phyloP scores from a whole-genome alignment of 2,329 filamentous ascomycete species.

The Exophiala viscosa region DNA sequence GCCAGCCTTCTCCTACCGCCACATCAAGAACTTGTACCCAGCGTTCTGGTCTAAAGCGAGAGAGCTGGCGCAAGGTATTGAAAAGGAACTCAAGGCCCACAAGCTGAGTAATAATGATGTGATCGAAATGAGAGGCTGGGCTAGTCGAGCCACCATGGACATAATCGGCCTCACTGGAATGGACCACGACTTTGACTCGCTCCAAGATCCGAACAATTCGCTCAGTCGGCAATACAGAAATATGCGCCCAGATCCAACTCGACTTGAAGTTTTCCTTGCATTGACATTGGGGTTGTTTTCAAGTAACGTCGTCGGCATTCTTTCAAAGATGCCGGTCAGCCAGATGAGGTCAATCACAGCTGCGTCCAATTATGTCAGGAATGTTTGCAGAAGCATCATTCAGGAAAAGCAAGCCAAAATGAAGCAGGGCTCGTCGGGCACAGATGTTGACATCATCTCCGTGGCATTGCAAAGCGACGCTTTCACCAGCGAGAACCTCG shows the following conservation, averaged over 20 bases:
- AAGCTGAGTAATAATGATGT: slow-evolving; percentile 35
- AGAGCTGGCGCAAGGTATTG: slow-evolving; percentile 62
- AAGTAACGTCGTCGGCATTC: too few species aligned
- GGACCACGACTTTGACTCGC: slow-evolving; percentile 66
- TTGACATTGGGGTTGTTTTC: too few species aligned
- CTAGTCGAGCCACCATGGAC: slow-evolving; percentile 61
- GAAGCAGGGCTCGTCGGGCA: too few species aligned
- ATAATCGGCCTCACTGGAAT: slow-evolving; percentile 68
- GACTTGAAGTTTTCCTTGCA: neutral
- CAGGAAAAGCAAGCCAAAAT: too few species aligned
- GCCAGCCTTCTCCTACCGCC: slow-evolving; percentile 77
- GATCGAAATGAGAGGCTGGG: slow-evolving; percentile 53
- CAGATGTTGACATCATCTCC: slow-evolving; percentile 69
- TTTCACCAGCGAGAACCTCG: slow-evolving; percentile 72
- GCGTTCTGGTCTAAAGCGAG: slow-evolving; percentile 77
- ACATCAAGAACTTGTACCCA: slow-evolving; percentile 78
- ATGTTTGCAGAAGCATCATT: too few species aligned
- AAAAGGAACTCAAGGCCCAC: slow-evolving; percentile 31
- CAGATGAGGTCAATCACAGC: too few species aligned
- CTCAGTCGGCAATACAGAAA: slow-evolving; percentile 56
- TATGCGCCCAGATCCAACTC: slow-evolving; percentile 37
- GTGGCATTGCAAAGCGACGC: slow-evolving; percentile 71
- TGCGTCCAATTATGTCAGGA: too few species aligned
- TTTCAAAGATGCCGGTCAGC: too few species aligned
- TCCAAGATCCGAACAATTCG: slow-evolving; percentile 43